Evolutionary conservation across 208 protist species (phyloP).

Genomic region (Angomonas deanei): DNA sequence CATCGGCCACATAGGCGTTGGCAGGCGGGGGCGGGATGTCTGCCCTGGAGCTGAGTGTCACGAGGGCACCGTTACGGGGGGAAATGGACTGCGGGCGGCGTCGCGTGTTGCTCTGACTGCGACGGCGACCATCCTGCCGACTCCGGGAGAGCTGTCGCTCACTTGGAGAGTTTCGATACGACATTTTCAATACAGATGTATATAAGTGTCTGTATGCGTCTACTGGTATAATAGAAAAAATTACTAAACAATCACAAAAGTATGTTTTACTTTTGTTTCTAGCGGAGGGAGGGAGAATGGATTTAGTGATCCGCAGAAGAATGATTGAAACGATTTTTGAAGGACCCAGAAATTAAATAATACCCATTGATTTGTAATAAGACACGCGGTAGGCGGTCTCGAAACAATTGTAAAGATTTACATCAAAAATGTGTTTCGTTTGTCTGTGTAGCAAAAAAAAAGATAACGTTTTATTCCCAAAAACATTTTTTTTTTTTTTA

Average conservation of each 20-base stretch:
- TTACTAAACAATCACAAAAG: slow-evolving; percentile 3
- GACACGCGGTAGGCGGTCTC: too few species aligned
- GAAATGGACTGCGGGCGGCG: not conserved
- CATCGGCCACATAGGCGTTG: slow-evolving; percentile 43
- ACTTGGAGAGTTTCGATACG: not conserved
- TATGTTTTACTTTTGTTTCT: slow-evolving; percentile 15
- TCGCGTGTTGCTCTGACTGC: not conserved
- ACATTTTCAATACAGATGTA: not conserved
- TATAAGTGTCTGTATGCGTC: not conserved
- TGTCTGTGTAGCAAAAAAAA: slow-evolving; percentile 8
- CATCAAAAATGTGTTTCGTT: too few species aligned
- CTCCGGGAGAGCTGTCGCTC: not conserved
- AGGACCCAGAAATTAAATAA: too few species aligned
- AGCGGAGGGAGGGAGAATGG: not conserved
- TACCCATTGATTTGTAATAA: not conserved
- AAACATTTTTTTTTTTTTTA: not conserved
- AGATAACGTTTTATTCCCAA: not conserved
- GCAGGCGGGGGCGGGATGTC: not conserved
- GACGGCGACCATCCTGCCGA: not conserved
- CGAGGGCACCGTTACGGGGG: not conserved
- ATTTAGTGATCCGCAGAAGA: not conserved
- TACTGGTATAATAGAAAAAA: slow-evolving; percentile 1
- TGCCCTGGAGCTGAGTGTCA: not conserved
- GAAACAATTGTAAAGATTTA: too few species aligned
- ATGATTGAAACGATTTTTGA: not conserved